phyloP scores from a whole-genome alignment of 2,329 filamentous ascomycete genomes.

The Thielaviopsis cerberus region DNA sequence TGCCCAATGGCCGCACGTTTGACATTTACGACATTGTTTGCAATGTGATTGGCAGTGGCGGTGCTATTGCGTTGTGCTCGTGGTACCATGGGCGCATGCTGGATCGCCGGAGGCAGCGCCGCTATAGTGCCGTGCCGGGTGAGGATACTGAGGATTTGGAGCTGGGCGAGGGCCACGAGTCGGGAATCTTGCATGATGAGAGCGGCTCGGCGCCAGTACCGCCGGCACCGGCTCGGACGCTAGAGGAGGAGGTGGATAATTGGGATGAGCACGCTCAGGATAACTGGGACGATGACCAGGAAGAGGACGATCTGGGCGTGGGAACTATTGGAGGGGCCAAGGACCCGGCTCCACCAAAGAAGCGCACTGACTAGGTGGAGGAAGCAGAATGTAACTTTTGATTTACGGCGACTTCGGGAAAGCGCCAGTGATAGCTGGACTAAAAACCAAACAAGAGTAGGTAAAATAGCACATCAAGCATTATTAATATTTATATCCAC shows the following conservation, averaged over 20 bases:
- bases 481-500: constrained; percentile 2
- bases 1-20: constrained; percentile 53
- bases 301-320: constrained; percentile 16
- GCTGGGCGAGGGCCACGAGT: constrained; percentile 54
- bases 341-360: constrained; percentile 17
- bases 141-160: constrained; percentile 51
- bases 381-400: background rate
- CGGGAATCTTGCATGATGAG: constrained; percentile 33
- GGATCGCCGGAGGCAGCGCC: constrained; percentile 59
- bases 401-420: background rate
- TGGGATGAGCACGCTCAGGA: constrained; percentile 72
- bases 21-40: constrained; percentile 76
- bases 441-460: background rate
- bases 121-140: constrained; percentile 52
- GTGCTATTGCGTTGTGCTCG: constrained; percentile 53
- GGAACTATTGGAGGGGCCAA: constrained; percentile 13
- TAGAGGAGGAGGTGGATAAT: constrained; percentile 76
- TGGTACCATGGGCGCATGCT: constrained; percentile 96
- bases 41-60: constrained; percentile 63
- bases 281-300: constrained; percentile 37
- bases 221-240: constrained; percentile 19
- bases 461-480: background rate
- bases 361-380: constrained; percentile 18
- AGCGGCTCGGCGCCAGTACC: constrained; percentile 11
- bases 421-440: background rate